A percentile compares a stretch with the other conserved stretches of the same genome.
Conservation (phyloP, 2,329 filamentous ascomycete genomes). For the Scedosporium boydii region DNA sequence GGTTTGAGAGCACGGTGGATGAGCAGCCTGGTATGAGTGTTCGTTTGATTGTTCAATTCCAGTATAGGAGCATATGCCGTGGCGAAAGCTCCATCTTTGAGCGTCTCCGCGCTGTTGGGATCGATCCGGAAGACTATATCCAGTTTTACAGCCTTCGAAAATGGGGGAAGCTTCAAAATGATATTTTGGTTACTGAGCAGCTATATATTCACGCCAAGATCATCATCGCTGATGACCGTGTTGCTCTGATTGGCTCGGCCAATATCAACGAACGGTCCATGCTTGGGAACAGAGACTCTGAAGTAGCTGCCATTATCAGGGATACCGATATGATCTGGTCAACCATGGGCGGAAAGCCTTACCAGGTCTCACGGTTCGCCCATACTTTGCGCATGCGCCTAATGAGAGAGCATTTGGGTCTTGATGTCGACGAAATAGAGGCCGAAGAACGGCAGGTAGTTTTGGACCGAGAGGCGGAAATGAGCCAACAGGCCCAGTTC, state of each 20-base stretch:
- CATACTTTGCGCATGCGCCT: constrained; percentile 86
- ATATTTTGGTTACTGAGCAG: constrained; percentile 84
- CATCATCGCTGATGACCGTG: constrained; percentile 89
- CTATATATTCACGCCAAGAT: constrained; percentile 97
- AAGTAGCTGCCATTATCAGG: constrained; percentile 79
- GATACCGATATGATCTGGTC: constrained; percentile 91
- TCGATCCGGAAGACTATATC: constrained; percentile 92
- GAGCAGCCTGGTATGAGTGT: constrained; percentile 91
- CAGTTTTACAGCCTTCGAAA: constrained; percentile 87
- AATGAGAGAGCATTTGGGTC: constrained; percentile 94
- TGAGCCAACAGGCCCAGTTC: constrained; percentile 22
- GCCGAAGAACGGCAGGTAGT: constrained; percentile 67
- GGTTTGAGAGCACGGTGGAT: constrained; percentile 94
- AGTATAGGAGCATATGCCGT: constrained; percentile 91
- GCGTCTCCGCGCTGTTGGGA: constrained; percentile 64
- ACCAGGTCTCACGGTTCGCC: constrained; percentile 83
- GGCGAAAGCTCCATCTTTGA: constrained; percentile 90
- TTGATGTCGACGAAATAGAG: constrained; percentile 85
- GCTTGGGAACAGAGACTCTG: constrained; percentile 84
- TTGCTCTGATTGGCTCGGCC: constrained; percentile 89
- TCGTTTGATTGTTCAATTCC: constrained; percentile 90
- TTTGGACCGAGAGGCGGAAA: constrained; percentile 41
- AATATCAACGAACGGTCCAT: constrained; percentile 98
- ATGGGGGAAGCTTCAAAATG: constrained; percentile 76
- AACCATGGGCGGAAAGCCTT: constrained; percentile 82